Evolutionary conservation across 1,284 basidiomycete genomes (phyloP).

Genomic region (Malassezia psittaci): DNA sequence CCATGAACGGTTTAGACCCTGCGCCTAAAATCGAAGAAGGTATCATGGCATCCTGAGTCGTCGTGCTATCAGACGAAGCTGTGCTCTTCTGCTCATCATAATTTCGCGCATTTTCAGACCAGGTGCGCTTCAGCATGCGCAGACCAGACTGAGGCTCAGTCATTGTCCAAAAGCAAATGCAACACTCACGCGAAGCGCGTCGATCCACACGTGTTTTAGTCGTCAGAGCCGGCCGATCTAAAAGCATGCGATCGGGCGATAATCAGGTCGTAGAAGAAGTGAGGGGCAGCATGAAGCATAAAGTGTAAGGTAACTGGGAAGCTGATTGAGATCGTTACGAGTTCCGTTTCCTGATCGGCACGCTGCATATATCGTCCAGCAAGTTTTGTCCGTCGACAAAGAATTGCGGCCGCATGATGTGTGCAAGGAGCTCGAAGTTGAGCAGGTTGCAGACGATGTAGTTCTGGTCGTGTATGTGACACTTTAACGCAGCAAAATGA

Average conservation of each 20-base stretch:
- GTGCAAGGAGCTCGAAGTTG: conserved; percentile 22
- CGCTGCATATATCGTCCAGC: conserved; percentile 21
- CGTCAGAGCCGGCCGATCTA: no score
- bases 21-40: no score
- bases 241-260: no score
- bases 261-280: not conserved
- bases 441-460: not conserved
- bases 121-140: conserved; percentile 20
- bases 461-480: conserved; percentile 3
- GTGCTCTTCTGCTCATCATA: not conserved
- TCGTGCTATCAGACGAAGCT: not conserved
- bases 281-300: not conserved
- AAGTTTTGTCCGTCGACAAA: conserved; percentile 28
- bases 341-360: conserved; percentile 25
- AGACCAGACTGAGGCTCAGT: conserved; percentile 11
- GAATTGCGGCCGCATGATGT: conserved; percentile 36
- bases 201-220: not conserved
- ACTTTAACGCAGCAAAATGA: conserved; percentile 7
- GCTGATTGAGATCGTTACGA: conserved; percentile 24
- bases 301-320: conserved; percentile 2
- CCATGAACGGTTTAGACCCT: not conserved
- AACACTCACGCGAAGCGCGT: conserved; percentile 1
- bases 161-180: not conserved
- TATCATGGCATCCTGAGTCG: not conserved
- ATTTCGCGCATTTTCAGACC: conserved; percentile 6